phyloP scores from a whole-genome alignment of 2,329 filamentous ascomycete species.

The Raffaelea arxii region DNA sequence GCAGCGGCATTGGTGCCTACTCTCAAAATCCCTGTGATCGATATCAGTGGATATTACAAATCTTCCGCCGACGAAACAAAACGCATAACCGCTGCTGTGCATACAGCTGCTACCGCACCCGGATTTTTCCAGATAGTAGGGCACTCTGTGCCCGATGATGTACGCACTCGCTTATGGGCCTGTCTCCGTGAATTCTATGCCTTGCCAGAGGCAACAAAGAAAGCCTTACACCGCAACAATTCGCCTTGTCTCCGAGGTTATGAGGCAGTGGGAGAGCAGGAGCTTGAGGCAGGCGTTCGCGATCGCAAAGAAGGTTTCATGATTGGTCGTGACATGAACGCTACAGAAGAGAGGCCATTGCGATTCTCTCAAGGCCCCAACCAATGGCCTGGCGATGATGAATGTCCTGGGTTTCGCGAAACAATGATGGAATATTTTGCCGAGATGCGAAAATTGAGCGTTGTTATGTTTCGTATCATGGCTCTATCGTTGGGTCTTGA shows the following conservation, averaged over 20 bases:
- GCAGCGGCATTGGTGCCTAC: neutral
- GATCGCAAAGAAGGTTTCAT: conserved; percentile 25
- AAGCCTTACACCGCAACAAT: conserved; percentile 11
- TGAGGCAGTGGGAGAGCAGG: conserved; percentile 16
- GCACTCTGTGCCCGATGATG: conserved; percentile 18
- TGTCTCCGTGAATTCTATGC: conserved; percentile 19
- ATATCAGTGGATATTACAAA: conserved; percentile 16
- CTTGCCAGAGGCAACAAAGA: conserved; percentile 20
- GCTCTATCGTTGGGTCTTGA: conserved; percentile 32
- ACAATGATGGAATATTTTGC: conserved; percentile 8
- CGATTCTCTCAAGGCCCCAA: conserved; percentile 15
- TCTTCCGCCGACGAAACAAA: neutral
- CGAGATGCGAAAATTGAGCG: conserved; percentile 4
- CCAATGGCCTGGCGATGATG: conserved; percentile 17
- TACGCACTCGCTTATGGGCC: conserved; percentile 18
- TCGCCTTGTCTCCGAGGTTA: conserved; percentile 18
- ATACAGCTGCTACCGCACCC: conserved; percentile 14
- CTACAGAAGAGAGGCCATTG: conserved; percentile 11
- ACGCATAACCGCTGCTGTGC: neutral
- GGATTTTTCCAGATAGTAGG: conserved; percentile 26
- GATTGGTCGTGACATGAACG: conserved; percentile 17
- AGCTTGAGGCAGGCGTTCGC: conserved; percentile 14
- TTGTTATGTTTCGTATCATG: conserved; percentile 10
- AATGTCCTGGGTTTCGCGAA: conserved; percentile 3
- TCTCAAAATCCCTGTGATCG: conserved; percentile 18